A percentile compares a stretch with the other conserved stretches of the same genome.
Evolutionary conservation across 2,329 filamentous ascomycete genomes (phyloP).

Genomic region (Rugonectria rugulosa): DNA sequence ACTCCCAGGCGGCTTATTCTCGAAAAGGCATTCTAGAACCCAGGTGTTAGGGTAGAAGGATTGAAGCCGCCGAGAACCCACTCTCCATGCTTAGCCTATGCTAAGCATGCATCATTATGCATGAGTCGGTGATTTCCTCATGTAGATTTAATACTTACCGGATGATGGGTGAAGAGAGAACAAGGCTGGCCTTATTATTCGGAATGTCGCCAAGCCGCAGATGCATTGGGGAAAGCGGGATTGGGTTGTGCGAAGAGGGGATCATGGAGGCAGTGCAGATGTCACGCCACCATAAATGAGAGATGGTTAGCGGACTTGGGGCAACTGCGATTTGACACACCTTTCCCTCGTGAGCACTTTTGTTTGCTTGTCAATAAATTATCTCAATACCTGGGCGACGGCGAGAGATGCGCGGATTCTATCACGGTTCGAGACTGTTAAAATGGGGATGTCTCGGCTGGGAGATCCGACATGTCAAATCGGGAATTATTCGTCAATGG

Average conservation of each 20-base stretch:
- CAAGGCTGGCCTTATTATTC: neutral
- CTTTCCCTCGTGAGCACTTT: constrained; percentile 1
- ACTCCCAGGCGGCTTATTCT: neutral
- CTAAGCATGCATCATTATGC: neutral
- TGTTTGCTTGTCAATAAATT: neutral
- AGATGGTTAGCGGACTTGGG: neutral
- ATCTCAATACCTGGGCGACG: constrained; percentile 7
- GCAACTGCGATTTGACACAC: neutral
- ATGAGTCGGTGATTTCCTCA: constrained; percentile 11
- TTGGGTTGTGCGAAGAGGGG: constrained; percentile 8
- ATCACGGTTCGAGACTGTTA: constrained; percentile 1
- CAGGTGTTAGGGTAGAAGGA: neutral
- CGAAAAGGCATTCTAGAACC: constrained; percentile 16
- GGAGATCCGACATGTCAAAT: neutral
- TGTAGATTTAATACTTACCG: neutral
- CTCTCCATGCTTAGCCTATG: neutral
- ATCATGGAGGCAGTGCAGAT: constrained; percentile 15
- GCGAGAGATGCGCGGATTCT: neutral
- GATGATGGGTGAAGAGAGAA: neutral
- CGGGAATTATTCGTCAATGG: neutral
- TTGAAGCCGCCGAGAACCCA: neutral
- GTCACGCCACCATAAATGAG: constrained; percentile 10
- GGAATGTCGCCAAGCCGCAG: constrained; percentile 1
- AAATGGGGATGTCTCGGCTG: neutral
- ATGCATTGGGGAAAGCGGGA: neutral